phyloP scores from a whole-genome alignment of 1,284 basidiomycete genomes.

The Tetrapyrgos nigripes region DNA sequence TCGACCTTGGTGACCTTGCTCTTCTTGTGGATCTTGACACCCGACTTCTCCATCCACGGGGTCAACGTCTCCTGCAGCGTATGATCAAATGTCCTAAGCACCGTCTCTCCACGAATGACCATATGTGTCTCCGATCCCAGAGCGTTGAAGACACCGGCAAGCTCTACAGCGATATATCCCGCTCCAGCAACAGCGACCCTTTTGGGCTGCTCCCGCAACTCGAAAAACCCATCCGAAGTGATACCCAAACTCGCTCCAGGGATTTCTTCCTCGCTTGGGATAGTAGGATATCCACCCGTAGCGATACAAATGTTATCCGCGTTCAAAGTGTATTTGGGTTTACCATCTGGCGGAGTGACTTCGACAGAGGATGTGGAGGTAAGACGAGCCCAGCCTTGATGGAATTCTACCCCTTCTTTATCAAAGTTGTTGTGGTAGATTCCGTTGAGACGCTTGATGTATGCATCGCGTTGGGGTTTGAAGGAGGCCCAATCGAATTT shows the following conservation, averaged over 20 bases:
- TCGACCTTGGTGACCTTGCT: slow-evolving; percentile 83
- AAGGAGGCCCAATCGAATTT: slow-evolving; percentile 92
- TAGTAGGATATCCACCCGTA: slow-evolving; percentile 85
- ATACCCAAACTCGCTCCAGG: slow-evolving; percentile 93
- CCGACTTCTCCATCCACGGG: slow-evolving; percentile 95
- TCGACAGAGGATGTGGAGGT: slow-evolving; percentile 70
- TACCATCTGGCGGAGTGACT: slow-evolving; percentile 69
- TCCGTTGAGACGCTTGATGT: slow-evolving; percentile 89
- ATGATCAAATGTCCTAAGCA: slow-evolving; percentile 94
- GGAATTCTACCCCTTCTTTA: slow-evolving; percentile 90
- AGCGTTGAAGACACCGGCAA: slow-evolving; percentile 88
- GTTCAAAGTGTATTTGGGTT: slow-evolving; percentile 68
- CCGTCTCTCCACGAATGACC: slow-evolving; percentile 88
- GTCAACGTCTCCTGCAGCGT: slow-evolving; percentile 86
- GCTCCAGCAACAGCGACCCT: slow-evolving; percentile 95
- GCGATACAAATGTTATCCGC: slow-evolving; percentile 85
- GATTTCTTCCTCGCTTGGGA: slow-evolving; percentile 83
- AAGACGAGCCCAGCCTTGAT: slow-evolving; percentile 83
- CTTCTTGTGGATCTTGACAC: slow-evolving; percentile 85
- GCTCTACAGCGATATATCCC: slow-evolving; percentile 97
- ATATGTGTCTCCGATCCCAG: slow-evolving; percentile 92
- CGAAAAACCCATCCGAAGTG: slow-evolving; percentile 97
- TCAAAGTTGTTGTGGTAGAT: slow-evolving; percentile 92
- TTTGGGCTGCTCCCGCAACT: slow-evolving; percentile 88
- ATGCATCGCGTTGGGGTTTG: slow-evolving; percentile 95